phyloP scores from a whole-genome alignment of 805 yeast genomes.

The Candida orba region DNA sequence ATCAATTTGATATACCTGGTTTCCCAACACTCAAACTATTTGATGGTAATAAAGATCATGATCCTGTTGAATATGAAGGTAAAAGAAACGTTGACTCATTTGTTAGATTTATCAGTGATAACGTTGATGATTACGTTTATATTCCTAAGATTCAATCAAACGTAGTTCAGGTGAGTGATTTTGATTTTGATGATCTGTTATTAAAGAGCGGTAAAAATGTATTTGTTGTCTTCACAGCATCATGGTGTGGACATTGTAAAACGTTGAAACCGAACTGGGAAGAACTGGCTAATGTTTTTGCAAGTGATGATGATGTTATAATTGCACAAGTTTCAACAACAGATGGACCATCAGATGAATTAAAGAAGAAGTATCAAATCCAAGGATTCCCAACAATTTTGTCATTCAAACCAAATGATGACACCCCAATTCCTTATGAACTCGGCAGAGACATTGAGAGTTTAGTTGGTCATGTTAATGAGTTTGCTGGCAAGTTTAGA shows the following conservation, averaged over 20 bases:
- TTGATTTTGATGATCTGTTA: slow-evolving; percentile 32
- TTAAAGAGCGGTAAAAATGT: slow-evolving; percentile 19
- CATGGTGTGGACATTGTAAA: slow-evolving; percentile 51
- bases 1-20: slow-evolving; percentile 65
- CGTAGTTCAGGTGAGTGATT: slow-evolving; percentile 22
- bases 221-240: slow-evolving; percentile 37
- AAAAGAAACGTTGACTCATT: slow-evolving; percentile 66
- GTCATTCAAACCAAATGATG: slow-evolving; percentile 34
- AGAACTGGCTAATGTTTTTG: slow-evolving; percentile 37
- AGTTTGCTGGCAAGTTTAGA: slow-evolving; percentile 29
- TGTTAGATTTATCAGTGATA: slow-evolving; percentile 52
- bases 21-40: slow-evolving; percentile 88
- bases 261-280: slow-evolving; percentile 41
- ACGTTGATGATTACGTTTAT: slow-evolving; percentile 27
- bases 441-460: slow-evolving; percentile 40
- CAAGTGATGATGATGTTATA: slow-evolving; percentile 27
- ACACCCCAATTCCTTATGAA: slow-evolving; percentile 19
- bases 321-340: slow-evolving; percentile 39
- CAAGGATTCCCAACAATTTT: slow-evolving; percentile 45
- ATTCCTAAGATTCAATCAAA: slow-evolving; percentile 20
- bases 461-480: slow-evolving; percentile 50
- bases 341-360: slow-evolving; percentile 35
- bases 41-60: slow-evolving; percentile 57
- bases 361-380: slow-evolving; percentile 34
- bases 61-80: slow-evolving; percentile 60